Conservation (phyloP, 176 grass and related monocot species). For the Zoysia pacifica region DNA sequence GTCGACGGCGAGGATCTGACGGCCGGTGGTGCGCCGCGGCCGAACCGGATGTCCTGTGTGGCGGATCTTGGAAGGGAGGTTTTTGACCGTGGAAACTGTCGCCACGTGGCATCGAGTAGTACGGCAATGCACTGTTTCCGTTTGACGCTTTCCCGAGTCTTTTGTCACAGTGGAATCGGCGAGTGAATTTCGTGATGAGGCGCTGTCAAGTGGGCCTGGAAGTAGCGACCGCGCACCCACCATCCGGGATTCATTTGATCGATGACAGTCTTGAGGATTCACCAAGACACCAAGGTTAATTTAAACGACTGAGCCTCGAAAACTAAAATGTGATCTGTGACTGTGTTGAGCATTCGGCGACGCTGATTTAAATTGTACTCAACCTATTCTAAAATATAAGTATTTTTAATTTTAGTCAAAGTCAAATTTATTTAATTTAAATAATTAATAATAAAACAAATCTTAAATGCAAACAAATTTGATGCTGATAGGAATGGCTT, state of each 20-base stretch:
- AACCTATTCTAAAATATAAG: too few species aligned
- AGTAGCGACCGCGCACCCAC: too few species aligned
- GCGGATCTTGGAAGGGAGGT: slow-evolving; percentile 18
- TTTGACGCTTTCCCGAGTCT: neutral
- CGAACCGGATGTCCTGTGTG: neutral
- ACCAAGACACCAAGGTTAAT: too few species aligned
- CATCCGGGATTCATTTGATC: too few species aligned
- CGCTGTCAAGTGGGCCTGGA: neutral
- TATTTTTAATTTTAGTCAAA: too few species aligned
- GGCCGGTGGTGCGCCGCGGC: slow-evolving; percentile 30
- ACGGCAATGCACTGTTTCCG: neutral
- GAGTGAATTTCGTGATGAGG: neutral
- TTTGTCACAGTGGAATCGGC: neutral
- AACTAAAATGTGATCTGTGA: too few species aligned
- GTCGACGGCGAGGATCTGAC: neutral
- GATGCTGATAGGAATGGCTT: neutral
- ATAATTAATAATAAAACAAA: too few species aligned
- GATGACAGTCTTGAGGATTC: too few species aligned
- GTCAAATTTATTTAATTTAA: too few species aligned
- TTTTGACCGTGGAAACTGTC: neutral
- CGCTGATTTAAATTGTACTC: too few species aligned
- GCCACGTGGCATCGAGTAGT: neutral
- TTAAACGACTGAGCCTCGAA: too few species aligned
- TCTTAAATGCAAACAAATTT: neutral
- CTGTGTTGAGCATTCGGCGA: too few species aligned